phyloP scores from a whole-genome alignment of 2,329 filamentous ascomycete genomes.

The Colletotrichum australisinense region DNA sequence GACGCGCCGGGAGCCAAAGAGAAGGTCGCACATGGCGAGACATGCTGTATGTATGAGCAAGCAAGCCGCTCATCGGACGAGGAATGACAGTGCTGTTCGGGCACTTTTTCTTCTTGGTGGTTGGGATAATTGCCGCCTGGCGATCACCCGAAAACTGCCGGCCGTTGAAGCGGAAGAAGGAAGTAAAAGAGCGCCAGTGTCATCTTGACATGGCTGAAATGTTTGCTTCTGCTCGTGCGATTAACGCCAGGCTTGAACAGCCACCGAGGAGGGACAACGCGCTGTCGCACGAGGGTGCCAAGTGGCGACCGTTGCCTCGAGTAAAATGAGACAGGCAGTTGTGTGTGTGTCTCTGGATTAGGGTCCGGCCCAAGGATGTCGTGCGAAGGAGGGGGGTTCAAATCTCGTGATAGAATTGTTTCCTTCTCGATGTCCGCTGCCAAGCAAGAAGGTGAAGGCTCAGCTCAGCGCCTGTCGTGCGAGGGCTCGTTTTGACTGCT shows the following conservation, averaged over 20 bases:
- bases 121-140: background rate
- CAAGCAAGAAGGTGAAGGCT: background rate
- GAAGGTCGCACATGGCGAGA: constrained; percentile 14
- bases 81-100: no score
- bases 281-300: constrained; percentile 18
- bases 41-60: constrained; percentile 20
- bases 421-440: background rate
- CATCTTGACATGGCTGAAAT: constrained; percentile 25
- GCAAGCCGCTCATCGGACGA: background rate
- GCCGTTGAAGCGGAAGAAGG: constrained; percentile 8
- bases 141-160: constrained; percentile 16
- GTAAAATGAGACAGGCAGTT: constrained; percentile 11
- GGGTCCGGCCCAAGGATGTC: background rate
- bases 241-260: background rate
- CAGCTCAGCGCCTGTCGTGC: constrained; percentile 27
- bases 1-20: background rate
- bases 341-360: background rate
- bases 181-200: constrained; percentile 1
- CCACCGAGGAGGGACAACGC: constrained; percentile 5
- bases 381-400: constrained; percentile 20
- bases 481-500: background rate
- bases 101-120: background rate
- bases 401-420: background rate
- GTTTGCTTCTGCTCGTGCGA: constrained; percentile 32
- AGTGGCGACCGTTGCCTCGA: constrained; percentile 24